phyloP scores from a whole-genome alignment of 495 filamentous ascomycete genomes.

The Penicillium daleae region DNA sequence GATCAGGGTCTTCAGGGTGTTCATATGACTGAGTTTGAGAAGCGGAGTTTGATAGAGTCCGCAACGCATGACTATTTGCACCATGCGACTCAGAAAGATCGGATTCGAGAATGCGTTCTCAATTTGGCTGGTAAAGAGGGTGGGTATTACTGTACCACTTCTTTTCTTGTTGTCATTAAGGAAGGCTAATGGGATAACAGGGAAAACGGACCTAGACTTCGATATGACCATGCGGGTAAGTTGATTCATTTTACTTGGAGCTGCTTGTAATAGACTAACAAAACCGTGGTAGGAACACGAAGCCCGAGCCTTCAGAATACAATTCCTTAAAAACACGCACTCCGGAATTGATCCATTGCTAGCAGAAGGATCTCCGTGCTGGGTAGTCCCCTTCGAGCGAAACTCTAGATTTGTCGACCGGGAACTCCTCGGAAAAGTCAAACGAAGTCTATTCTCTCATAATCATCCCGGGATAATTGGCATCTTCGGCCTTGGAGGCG shows the following conservation, averaged over 20 bases:
- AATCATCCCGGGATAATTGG: conserved; percentile 19
- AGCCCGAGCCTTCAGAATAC: background rate
- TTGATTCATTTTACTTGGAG: background rate
- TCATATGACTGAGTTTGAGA: conserved; percentile 20
- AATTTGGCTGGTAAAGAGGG: conserved; percentile 18
- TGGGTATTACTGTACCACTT: background rate
- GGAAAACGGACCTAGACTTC: conserved; percentile 20
- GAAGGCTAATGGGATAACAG: background rate
- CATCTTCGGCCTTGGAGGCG: conserved; percentile 50
- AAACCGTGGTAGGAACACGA: background rate
- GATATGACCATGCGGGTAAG: conserved; percentile 14
- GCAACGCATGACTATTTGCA: conserved; percentile 29
- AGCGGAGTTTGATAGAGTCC: conserved; percentile 20
- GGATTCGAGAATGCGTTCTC: conserved; percentile 14
- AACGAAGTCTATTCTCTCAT: conserved; percentile 11
- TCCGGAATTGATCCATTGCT: background rate
- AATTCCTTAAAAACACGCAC: background rate
- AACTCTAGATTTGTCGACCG: conserved; percentile 37
- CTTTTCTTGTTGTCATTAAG: no score
- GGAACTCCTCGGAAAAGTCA: conserved; percentile 19
- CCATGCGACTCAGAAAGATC: conserved; percentile 11
- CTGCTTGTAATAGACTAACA: background rate
- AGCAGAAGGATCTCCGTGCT: background rate
- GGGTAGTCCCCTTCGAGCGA: conserved; percentile 34
- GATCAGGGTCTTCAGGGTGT: conserved; percentile 25